Conservation (phyloP, 2,329 filamentous ascomycete species). For the Pochonia chlamydosporia region DNA sequence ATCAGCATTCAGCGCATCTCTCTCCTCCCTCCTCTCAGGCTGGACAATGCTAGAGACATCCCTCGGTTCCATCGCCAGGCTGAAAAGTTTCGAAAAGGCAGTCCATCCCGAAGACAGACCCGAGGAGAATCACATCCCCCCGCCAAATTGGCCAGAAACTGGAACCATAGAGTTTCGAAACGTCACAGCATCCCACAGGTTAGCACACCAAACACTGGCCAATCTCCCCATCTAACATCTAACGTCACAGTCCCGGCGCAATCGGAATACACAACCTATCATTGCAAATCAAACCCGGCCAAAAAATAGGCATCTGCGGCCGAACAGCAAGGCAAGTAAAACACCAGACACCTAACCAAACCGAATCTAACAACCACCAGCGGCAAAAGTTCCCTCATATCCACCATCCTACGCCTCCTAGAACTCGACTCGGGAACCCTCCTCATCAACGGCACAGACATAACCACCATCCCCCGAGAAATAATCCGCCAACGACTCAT, state of each 20-base stretch:
- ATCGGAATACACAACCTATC: constrained; percentile 11
- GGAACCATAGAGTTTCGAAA: constrained; percentile 5
- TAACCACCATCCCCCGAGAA: constrained; percentile 10
- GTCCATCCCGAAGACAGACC: constrained; percentile 5
- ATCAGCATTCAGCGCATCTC: constrained; percentile 7
- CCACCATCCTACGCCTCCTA: constrained; percentile 12
- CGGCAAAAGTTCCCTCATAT: constrained; percentile 18
- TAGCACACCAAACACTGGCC: not conserved
- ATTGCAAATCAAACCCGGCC: constrained; percentile 7
- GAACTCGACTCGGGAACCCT: constrained; percentile 11
- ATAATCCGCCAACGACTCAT: constrained; percentile 13
- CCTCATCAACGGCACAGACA: constrained; percentile 11
- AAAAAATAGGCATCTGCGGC: constrained; percentile 29
- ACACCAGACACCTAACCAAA: no score
- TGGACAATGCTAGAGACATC: constrained; percentile 13
- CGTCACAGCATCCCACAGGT: constrained; percentile 19
- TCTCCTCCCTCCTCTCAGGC: constrained; percentile 9
- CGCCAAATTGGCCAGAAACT: constrained; percentile 1
- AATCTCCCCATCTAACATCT: no score
- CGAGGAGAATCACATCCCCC: not conserved
- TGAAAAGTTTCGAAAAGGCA: constrained; percentile 5
- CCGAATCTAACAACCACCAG: no score
- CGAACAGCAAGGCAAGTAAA: constrained; percentile 24
- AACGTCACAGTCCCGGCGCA: not conserved
- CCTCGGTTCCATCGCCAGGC: constrained; percentile 10